Conservation (phyloP, 192 early-diverging fungal species). For the Coemansia sp. region DNA sequence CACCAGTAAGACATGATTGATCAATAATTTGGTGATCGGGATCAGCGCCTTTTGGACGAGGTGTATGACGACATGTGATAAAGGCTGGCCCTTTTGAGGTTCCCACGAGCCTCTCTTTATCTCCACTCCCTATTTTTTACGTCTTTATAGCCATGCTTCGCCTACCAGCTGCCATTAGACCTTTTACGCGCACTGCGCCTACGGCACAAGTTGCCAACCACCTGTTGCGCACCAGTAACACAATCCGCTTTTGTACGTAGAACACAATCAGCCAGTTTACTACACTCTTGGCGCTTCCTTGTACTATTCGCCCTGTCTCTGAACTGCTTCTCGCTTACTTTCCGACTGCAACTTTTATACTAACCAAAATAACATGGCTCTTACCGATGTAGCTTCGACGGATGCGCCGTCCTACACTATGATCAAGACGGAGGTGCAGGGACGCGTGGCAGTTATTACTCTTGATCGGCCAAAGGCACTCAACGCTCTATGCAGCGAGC, state of each 20-base stretch:
- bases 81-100: not conserved
- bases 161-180: slow-evolving; percentile 7
- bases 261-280: not conserved
- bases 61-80: slow-evolving; percentile 3
- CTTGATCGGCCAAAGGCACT: slow-evolving; percentile 95
- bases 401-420: slow-evolving; percentile 34
- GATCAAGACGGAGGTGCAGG: slow-evolving; percentile 69
- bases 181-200: not conserved
- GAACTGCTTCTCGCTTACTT: not conserved
- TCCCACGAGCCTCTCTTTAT: slow-evolving; percentile 1
- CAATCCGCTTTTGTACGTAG: slow-evolving; percentile 34
- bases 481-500: slow-evolving; percentile 90
- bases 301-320: not conserved
- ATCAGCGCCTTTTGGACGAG: not conserved
- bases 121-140: not conserved
- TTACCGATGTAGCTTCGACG: slow-evolving; percentile 23
- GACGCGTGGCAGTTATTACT: slow-evolving; percentile 83
- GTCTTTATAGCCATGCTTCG: slow-evolving; percentile 21
- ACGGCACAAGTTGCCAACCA: not conserved
- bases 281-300: not conserved
- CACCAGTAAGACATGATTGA: not conserved
- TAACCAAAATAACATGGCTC: not conserved
- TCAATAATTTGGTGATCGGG: not conserved
- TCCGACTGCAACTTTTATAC: not conserved
- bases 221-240: slow-evolving; percentile 1